Evolutionary conservation across 2,329 filamentous ascomycete species (phyloP), one percentile per base, ranked within the genome.

Genomic region (Xylaria sp.): DNA sequence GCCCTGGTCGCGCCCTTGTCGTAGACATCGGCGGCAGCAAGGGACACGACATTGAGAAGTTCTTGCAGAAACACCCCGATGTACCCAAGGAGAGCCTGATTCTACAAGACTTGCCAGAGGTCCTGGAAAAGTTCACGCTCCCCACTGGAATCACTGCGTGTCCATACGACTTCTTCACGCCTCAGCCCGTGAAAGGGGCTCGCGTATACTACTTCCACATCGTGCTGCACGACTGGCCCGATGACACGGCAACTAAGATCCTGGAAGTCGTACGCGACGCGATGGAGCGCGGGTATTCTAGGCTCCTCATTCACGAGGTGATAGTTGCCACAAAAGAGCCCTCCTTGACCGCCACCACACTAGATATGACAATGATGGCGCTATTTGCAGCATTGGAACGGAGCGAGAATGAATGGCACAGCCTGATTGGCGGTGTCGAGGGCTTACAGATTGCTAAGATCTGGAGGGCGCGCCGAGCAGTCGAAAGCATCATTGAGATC

Each of bases 111-210:
- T 3, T 27, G 4, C 15, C 36, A 11, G 57, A 53, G 11, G 47
- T 53, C 2, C n/a, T 61, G 2, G 25, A 61, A 20, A n/a, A 7
- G 9, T 5, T 22, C 6, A 53, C n/a, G 13, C 17, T 38, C 22
- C 15, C 22, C 5, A 15, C 27, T 27, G 15, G 17, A 11, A 44
- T 61, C 7, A 22, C 38, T 0, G 15, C 27, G 0, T 44, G 9
- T 13, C 57, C 49, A 20, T 33, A 63, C 60, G 64, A 63, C 38
- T 63, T 63, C 57, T 66, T 62, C n/a, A 62, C 50, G 2, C 45
- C 44, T 9, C 53, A 67, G 45, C 36, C 59, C 4, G 27, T 59
- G 9, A 56, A 63, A 39, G 60, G 60, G 2, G 60, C 53, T 13
- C 27, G 29, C 11, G 20, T 29, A 20, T 59, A 60, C 49, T 60